These are phyloP conservation scores for Diaporthe citriasiana DNA, from an alignment of 2,329 filamentous ascomycete species.

Conservation along the genomic window DNA sequence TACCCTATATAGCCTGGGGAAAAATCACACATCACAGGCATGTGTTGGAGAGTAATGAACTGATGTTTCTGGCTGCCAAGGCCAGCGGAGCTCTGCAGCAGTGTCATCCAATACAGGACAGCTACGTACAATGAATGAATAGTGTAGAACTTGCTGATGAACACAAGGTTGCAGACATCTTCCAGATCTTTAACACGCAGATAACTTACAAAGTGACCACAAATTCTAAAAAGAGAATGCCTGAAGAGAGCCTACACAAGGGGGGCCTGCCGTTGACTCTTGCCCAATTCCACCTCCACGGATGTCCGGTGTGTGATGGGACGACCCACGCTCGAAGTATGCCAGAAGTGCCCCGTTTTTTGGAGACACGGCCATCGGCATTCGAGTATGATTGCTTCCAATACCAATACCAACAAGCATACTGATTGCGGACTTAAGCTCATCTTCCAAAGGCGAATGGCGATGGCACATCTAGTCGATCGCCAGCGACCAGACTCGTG, in stretches of 20 bases:
- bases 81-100: neutral
- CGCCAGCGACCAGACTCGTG: neutral
- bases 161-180: neutral
- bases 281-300: neutral
- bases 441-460: neutral
- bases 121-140: neutral
- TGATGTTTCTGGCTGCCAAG: neutral
- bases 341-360: neutral
- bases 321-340: neutral
- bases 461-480: neutral
- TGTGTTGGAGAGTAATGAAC: neutral
- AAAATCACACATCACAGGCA: slow-evolving; percentile 8
- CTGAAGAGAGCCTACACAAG: neutral
- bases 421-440: neutral
- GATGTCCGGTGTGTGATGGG: slow-evolving; percentile 12
- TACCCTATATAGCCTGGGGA: neutral
- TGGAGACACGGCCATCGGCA: slow-evolving; percentile 4
- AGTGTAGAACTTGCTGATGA: neutral
- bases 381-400: neutral
- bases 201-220: neutral
- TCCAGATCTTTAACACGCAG: neutral
- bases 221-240: too few relatives aligned
- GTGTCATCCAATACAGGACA: neutral
- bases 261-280: neutral
- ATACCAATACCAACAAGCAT: neutral